Conservation (phyloP, 768 basidiomycete genomes). For the Auricularia cornea region DNA sequence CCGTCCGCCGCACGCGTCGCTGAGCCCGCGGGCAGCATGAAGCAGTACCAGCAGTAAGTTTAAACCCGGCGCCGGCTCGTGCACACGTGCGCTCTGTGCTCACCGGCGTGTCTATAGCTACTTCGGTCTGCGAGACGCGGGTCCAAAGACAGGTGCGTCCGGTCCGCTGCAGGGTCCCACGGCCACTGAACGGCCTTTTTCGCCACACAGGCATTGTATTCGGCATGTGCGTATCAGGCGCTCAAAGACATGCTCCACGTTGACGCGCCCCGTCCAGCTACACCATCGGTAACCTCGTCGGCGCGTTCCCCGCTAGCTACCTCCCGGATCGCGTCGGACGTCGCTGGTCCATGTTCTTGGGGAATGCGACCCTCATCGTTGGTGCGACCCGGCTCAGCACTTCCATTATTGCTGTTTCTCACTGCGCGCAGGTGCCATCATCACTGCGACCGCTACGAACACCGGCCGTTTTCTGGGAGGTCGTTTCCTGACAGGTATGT, state of each 20-base stretch:
- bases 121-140: conserved; percentile 36
- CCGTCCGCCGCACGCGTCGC: neutral
- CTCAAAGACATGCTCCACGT: conserved; percentile 4
- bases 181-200: neutral
- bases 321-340: conserved; percentile 15
- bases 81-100: neutral
- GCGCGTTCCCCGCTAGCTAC: neutral
- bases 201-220: conserved; percentile 35
- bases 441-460: conserved; percentile 41
- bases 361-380: conserved; percentile 36
- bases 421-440: conserved; percentile 27
- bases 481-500: conserved; percentile 41
- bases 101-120: conserved; percentile 16
- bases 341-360: conserved; percentile 42
- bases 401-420: too few relatives aligned
- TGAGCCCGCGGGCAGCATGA: conserved; percentile 25
- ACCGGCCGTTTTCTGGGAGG: conserved; percentile 37
- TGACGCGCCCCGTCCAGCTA: neutral
- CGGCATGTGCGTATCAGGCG: conserved; percentile 41
- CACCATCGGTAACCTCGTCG: neutral
- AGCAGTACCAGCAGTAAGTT: conserved; percentile 22
- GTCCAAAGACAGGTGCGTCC: conserved; percentile 30
- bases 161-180: neutral
- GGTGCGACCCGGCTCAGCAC: conserved; percentile 18
- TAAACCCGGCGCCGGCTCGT: too few relatives aligned